phyloP scores from a whole-genome alignment of 306 rosid genomes.

The Hippophae gyantsensis region DNA sequence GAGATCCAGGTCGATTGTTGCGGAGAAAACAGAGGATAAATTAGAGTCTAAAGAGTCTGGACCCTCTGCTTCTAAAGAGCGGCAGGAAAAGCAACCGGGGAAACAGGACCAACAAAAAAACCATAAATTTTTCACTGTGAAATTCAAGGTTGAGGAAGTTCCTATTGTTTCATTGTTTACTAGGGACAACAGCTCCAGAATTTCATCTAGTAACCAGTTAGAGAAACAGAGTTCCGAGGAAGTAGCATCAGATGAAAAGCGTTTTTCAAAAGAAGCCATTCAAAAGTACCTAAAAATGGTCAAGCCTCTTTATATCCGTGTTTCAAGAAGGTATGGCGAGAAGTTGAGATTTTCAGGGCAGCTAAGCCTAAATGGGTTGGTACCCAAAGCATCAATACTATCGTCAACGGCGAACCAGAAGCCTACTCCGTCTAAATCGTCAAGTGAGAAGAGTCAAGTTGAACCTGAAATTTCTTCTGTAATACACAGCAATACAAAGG shows the following conservation, averaged over 20 bases:
- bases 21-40: constrained; percentile 9
- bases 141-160: constrained; percentile 76
- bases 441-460: constrained; percentile 23
- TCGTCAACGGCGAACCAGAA: not conserved
- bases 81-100: constrained; percentile 6
- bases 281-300: constrained; percentile 77
- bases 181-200: constrained; percentile 63
- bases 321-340: constrained; percentile 67
- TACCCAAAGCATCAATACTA: not conserved
- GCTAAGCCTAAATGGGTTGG: constrained; percentile 24
- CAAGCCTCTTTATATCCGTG: constrained; percentile 76
- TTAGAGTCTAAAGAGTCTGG: constrained; percentile 10
- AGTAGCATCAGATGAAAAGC: constrained; percentile 38
- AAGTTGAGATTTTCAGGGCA: constrained; percentile 47
- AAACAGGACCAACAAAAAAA: constrained; percentile 2
- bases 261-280: constrained; percentile 73
- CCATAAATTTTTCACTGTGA: constrained; percentile 55
- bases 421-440: not conserved
- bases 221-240: constrained; percentile 38
- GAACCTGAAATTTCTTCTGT: constrained; percentile 22
- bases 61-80: constrained; percentile 7
- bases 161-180: constrained; percentile 76
- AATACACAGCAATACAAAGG: constrained; percentile 21
- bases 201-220: constrained; percentile 24
- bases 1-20: constrained; percentile 34